Evolutionary conservation across 805 yeast species (phyloP).

Genomic region (Cyberlindnera galapagoensis): DNA sequence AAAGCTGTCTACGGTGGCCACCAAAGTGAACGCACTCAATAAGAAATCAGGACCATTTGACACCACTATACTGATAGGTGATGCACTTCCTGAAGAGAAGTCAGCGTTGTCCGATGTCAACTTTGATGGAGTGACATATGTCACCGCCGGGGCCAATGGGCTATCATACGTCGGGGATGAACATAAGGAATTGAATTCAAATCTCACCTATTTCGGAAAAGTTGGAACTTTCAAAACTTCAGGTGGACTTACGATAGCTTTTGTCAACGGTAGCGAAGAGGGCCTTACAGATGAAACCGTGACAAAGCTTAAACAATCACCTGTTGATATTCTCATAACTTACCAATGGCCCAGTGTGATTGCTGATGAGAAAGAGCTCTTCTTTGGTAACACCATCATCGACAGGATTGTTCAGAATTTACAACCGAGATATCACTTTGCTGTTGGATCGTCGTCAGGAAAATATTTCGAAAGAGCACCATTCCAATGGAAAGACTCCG

Average conservation of each 20-base stretch:
- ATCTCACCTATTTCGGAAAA: conserved; percentile 17
- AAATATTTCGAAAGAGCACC: conserved; percentile 49
- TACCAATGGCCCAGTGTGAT: conserved; percentile 55
- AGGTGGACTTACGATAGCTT: conserved; percentile 44
- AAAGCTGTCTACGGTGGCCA: conserved; percentile 27
- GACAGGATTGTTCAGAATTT: conserved; percentile 39
- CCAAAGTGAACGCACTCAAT: conserved; percentile 44
- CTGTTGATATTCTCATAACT: conserved; percentile 50
- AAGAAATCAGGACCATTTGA: conserved; percentile 63
- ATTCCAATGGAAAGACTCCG: conserved; percentile 45
- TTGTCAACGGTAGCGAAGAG: conserved; percentile 28
- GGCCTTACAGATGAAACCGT: conserved; percentile 20
- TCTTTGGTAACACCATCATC: conserved; percentile 39
- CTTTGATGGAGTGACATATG: conserved; percentile 18
- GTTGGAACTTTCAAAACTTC: conserved; percentile 33
- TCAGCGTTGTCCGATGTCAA: not conserved
- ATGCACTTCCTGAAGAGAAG: conserved; percentile 19
- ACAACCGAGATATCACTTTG: conserved; percentile 65
- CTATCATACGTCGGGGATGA: conserved; percentile 5
- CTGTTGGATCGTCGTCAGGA: conserved; percentile 44
- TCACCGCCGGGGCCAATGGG: conserved; percentile 16
- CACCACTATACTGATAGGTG: conserved; percentile 47
- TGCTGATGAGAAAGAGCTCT: conserved; percentile 36
- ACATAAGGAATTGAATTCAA: conserved; percentile 2
- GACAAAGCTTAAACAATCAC: conserved; percentile 17